Conservation (phyloP, 768 basidiomycete species). For the Hortiboletus flavorubellus region DNA sequence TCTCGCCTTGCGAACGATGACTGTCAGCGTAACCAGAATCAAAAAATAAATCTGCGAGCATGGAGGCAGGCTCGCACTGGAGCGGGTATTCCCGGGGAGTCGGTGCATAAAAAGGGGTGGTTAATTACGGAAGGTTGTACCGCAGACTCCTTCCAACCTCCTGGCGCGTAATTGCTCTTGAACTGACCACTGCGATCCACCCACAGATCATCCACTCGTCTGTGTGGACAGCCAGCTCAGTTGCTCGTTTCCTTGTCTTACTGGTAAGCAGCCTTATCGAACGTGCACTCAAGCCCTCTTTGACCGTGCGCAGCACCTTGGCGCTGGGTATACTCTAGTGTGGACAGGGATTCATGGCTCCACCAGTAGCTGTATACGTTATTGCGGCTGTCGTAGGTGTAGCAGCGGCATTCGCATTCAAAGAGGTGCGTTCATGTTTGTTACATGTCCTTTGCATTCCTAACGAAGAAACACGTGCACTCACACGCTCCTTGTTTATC, state of each 20-base stretch:
- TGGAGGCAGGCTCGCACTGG: no score
- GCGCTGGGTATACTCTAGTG: constrained; percentile 6
- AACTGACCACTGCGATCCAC: constrained; percentile 1
- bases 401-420: constrained; percentile 53
- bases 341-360: constrained; percentile 19
- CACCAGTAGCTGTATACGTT: constrained; percentile 44
- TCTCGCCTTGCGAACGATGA: not conserved
- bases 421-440: constrained; percentile 43
- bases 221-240: not conserved
- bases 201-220: not conserved
- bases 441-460: not conserved
- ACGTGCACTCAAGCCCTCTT: not conserved
- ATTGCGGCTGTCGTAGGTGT: constrained; percentile 48
- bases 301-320: not conserved
- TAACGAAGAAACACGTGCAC: constrained; percentile 14
- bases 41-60: not conserved
- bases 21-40: no score
- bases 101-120: constrained; percentile 12
- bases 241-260: not conserved
- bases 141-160: not conserved
- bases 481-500: constrained; percentile 13
- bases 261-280: constrained; percentile 5
- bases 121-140: constrained; percentile 10
- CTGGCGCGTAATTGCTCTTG: not conserved
- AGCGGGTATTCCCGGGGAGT: constrained; percentile 8